Percentiles rank a stretch among this genome's conserved stretches.
Evolutionary conservation across 2,329 filamentous ascomycete genomes (phyloP).

Genomic region (Myotisia sp.): DNA sequence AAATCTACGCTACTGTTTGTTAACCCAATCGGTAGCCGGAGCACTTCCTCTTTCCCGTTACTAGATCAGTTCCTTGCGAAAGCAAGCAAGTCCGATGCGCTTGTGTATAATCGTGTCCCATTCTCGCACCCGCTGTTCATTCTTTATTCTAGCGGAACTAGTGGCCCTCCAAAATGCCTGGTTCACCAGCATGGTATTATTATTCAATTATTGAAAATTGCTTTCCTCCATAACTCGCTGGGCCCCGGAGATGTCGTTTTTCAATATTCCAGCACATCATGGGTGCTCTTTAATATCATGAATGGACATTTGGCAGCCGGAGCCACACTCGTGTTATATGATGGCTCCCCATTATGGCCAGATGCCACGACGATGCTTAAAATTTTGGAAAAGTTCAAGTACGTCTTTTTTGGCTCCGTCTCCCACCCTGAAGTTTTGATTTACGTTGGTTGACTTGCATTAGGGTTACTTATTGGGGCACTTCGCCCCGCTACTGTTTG

Average conservation of each 20-base stretch:
- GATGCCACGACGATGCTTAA: slow-evolving; percentile 23
- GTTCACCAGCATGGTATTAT: slow-evolving; percentile 33
- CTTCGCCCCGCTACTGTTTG: slow-evolving; percentile 32
- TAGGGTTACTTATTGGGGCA: slow-evolving; percentile 31
- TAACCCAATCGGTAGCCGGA: slow-evolving; percentile 11
- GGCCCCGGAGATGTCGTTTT: slow-evolving; percentile 28
- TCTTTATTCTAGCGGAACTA: slow-evolving; percentile 32
- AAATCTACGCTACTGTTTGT: slow-evolving; percentile 14
- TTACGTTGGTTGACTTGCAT: background rate
- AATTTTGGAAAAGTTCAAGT: slow-evolving; percentile 23
- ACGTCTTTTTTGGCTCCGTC: too few relatives aligned
- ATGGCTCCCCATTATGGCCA: slow-evolving; percentile 32
- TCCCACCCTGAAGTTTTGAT: background rate
- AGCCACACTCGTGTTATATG: slow-evolving; percentile 23
- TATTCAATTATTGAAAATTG: slow-evolving; percentile 32
- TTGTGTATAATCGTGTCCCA: slow-evolving; percentile 26
- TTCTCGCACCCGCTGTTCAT: slow-evolving; percentile 33
- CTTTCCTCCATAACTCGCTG: slow-evolving; percentile 32
- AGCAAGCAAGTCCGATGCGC: slow-evolving; percentile 17
- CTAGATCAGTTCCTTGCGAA: slow-evolving; percentile 22
- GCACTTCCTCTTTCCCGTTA: slow-evolving; percentile 14
- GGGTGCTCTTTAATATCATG: slow-evolving; percentile 36
- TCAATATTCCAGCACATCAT: slow-evolving; percentile 35
- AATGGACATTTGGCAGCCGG: slow-evolving; percentile 30
- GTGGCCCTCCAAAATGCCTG: slow-evolving; percentile 33